Conservation (phyloP, 306 rosid species). For the Medicago lupulina region DNA sequence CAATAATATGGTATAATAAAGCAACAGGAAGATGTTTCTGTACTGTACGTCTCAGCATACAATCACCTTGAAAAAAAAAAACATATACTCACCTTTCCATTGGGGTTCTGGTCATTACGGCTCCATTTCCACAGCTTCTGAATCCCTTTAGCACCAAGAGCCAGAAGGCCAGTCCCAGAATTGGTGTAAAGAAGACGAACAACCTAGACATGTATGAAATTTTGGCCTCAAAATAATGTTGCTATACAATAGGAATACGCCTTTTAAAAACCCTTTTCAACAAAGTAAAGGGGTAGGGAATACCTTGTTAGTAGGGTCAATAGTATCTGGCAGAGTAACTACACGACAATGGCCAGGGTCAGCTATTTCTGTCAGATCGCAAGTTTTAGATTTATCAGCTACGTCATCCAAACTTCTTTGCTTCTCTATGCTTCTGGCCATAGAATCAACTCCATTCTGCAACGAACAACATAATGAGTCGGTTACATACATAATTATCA, state of each 20-base stretch:
- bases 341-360: constrained; percentile 61
- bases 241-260: constrained; percentile 5
- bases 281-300: constrained; percentile 22
- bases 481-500: constrained; percentile 24
- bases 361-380: constrained; percentile 69
- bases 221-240: constrained; percentile 20
- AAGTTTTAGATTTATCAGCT: constrained; percentile 62
- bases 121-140: constrained; percentile 85
- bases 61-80: not conserved
- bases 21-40: constrained; percentile 26
- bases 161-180: constrained; percentile 71
- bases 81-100: constrained; percentile 54
- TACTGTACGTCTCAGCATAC: constrained; percentile 14
- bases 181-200: constrained; percentile 73
- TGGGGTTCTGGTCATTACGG: constrained; percentile 56
- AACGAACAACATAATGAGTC: constrained; percentile 12
- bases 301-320: constrained; percentile 66
- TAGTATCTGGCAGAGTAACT: constrained; percentile 64
- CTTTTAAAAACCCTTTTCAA: not conserved
- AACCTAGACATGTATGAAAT: constrained; percentile 51
- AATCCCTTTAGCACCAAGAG: constrained; percentile 72
- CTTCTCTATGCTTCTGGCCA: constrained; percentile 59
- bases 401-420: constrained; percentile 60
- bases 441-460: constrained; percentile 66
- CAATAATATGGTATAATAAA: constrained; percentile 4